These are phyloP conservation scores for Ambrosia artemisiifolia DNA, from an alignment of 129 eudicot species.

Conservation along the genomic window DNA sequence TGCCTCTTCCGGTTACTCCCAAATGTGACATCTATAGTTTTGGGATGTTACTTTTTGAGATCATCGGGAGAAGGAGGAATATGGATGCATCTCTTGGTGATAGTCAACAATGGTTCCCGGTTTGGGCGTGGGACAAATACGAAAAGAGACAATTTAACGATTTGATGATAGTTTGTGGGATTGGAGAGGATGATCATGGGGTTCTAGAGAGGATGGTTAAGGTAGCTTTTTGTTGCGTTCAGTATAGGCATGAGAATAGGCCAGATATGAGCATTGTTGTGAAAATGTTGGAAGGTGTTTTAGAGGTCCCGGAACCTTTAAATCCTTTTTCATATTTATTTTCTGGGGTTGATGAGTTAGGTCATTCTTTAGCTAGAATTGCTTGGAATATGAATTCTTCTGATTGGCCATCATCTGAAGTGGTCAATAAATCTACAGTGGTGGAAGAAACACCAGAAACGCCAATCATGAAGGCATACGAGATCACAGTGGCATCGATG, in stretches of 20 bases:
- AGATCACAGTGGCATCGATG: neutral
- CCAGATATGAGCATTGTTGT: conserved; percentile 1
- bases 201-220: conserved; percentile 5
- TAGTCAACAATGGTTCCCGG: conserved; percentile 1
- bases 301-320: conserved; percentile 2
- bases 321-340: neutral
- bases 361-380: neutral
- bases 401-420: neutral
- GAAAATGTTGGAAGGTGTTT: neutral
- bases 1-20: neutral
- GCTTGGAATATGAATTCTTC: neutral
- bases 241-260: neutral
- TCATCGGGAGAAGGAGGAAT: conserved; percentile 1
- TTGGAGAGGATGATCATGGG: conserved; percentile 2
- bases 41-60: neutral
- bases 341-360: neutral
- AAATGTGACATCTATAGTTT: conserved; percentile 20
- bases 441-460: neutral
- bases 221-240: conserved; percentile 2
- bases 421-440: neutral
- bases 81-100: neutral
- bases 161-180: conserved; percentile 12
- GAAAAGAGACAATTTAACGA: conserved; percentile 1
- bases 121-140: neutral
- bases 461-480: neutral